phyloP scores from a whole-genome alignment of 805 yeast species.

The Lachancea thermotolerans region DNA sequence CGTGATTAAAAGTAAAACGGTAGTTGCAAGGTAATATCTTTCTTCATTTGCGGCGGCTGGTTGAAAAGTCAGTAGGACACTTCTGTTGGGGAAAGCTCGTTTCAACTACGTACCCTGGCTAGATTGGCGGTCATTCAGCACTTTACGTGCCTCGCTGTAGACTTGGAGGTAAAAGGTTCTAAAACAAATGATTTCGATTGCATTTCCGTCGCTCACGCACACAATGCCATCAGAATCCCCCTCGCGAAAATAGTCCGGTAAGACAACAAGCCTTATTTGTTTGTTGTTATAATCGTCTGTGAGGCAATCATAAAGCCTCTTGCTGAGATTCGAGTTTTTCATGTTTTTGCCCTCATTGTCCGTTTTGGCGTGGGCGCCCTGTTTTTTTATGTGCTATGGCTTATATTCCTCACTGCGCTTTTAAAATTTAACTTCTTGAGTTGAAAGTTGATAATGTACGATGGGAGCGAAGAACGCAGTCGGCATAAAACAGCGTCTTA shows the following conservation, averaged over 20 bases:
- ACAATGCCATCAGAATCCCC: neutral
- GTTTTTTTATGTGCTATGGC: too few relatives aligned
- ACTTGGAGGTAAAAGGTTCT: conserved; percentile 25
- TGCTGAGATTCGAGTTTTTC: conserved; percentile 7
- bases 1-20: conserved; percentile 32
- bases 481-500: too few relatives aligned
- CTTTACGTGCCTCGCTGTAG: conserved; percentile 30
- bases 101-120: conserved; percentile 6
- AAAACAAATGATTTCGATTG: conserved; percentile 32
- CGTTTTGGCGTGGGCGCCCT: too few relatives aligned
- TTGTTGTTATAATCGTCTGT: neutral
- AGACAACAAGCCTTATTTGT: conserved; percentile 13
- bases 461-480: too few relatives aligned
- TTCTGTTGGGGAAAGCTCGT: neutral
- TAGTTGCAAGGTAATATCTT: conserved; percentile 22
- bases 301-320: conserved; percentile 14
- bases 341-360: neutral
- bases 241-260: conserved; percentile 12
- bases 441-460: too few relatives aligned
- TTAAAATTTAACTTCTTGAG: too few relatives aligned
- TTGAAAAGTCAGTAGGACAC: neutral
- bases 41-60: neutral
- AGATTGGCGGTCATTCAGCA: conserved; percentile 7
- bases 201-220: conserved; percentile 4
- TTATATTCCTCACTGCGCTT: too few relatives aligned